Evolutionary conservation across 176 grass and related monocot species (phyloP).

Genomic region (Oryza glaberrima): DNA sequence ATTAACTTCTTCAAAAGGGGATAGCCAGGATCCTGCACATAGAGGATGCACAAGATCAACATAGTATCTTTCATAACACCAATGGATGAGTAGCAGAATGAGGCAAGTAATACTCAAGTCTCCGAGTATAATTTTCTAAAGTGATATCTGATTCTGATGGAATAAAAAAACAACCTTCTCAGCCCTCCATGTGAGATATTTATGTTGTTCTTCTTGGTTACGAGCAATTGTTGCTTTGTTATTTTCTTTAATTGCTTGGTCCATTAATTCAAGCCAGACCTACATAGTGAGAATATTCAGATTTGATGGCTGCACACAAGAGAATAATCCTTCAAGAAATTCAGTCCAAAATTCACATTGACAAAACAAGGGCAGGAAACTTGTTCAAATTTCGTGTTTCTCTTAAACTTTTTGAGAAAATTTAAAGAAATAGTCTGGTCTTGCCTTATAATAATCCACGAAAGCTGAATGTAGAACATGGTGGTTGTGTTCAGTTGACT

Average conservation of each 20-base stretch:
- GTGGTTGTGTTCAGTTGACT: slow-evolving; percentile 59
- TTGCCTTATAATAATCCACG: slow-evolving; percentile 83
- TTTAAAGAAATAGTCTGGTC: neutral
- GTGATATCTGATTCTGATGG: neutral
- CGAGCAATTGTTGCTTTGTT: slow-evolving; percentile 15
- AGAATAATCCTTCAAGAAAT: slow-evolving; percentile 19
- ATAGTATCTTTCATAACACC: neutral
- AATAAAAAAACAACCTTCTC: slow-evolving; percentile 71
- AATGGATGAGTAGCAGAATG: neutral
- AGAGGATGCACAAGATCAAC: neutral
- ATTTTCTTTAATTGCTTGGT: slow-evolving; percentile 59
- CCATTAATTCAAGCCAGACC: slow-evolving; percentile 78
- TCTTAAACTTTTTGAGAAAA: neutral
- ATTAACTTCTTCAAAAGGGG: slow-evolving; percentile 73
- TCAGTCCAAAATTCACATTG: neutral
- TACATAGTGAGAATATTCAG: slow-evolving; percentile 30
- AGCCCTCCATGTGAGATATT: slow-evolving; percentile 84
- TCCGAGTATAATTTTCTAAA: slow-evolving; percentile 1
- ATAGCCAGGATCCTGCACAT: slow-evolving; percentile 80
- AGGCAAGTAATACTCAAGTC: neutral
- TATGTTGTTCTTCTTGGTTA: slow-evolving; percentile 77
- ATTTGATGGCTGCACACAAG: neutral
- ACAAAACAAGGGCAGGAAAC: neutral
- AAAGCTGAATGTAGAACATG: slow-evolving; percentile 69
- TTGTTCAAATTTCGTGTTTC: neutral